Base-by-base conservation (phyloP, 75 land plant genomes). In the Adiantum capillusveneris region DNA sequence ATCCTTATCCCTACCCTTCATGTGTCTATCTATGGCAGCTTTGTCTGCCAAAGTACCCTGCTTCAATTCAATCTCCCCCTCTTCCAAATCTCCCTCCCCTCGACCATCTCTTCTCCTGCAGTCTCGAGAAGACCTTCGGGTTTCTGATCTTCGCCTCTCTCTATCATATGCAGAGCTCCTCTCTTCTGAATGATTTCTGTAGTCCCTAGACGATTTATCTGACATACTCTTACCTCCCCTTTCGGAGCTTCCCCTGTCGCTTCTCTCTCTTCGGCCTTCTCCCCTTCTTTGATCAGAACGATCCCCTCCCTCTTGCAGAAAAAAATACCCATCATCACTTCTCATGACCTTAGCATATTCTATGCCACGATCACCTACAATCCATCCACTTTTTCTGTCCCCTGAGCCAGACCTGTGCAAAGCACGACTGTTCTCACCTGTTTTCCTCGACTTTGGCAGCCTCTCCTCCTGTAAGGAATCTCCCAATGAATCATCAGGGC, bases 221-320 rank as follows among this genome's bases (percentile, higher is more conserved):
- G 9, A 34, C 9, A 9, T 9, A 5, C 12, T 18, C 50, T 6
- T 46, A 6, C 14, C 22, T 21, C 5, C 5, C 22, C 50, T 46
- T 21, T 46, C 50, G 3, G 50, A 46, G 50, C 5, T 18, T 6
- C 17, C 50, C 14, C 14, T 46, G 22, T 17, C 50, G 22, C 50
- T 14, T 46, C 6, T 34, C 9, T 9, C 37, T 34, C 37, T 9
- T 5, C 9, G 37, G 50, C 18, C 50, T 46, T 46, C 50, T 46
- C 50, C 50, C 22, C 50, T 21, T 17, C 50, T 46, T 6, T 46
- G 22, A 46, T 46, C 50, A 2, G 6, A 30, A 12, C 37, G 26
- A 27, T 30, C 31, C 44, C 60, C 31, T 36, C 60, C n/a, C 5
- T 21, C 50, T 46, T 46, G 50, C 22, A 46, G 22, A 46, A 18